A percentile compares a stretch with the other conserved stretches of the same genome.
Conservation (phyloP, 2,329 filamentous ascomycete genomes). For the Mycosphaerella sp. region DNA sequence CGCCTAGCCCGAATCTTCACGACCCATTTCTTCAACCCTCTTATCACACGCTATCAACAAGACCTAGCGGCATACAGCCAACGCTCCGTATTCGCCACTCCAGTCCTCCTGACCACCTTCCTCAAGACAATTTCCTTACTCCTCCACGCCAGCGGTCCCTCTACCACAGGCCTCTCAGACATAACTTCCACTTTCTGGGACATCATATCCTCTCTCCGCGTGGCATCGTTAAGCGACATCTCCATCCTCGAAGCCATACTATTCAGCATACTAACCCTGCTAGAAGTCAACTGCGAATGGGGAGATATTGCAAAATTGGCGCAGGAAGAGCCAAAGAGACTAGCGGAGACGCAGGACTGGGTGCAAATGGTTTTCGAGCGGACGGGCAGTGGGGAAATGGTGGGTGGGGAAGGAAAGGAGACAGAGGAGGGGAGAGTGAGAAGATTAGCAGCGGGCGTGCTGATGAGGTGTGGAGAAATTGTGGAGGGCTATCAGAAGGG, state of each 20-base stretch:
- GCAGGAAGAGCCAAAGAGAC: slow-evolving; percentile 64
- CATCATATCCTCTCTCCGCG: slow-evolving; percentile 67
- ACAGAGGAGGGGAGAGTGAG: slow-evolving; percentile 74
- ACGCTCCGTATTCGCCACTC: slow-evolving; percentile 57
- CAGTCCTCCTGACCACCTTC: slow-evolving; percentile 70
- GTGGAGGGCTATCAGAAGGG: slow-evolving; percentile 74
- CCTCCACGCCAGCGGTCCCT: slow-evolving; percentile 75
- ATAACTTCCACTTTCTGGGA: slow-evolving; percentile 82
- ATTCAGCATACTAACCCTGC: slow-evolving; percentile 68
- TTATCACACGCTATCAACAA: slow-evolving; percentile 61
- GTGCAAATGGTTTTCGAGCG: slow-evolving; percentile 66
- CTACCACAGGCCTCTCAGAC: slow-evolving; percentile 66
- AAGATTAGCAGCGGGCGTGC: slow-evolving; percentile 67
- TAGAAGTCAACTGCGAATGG: slow-evolving; percentile 65
- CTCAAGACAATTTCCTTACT: slow-evolving; percentile 80
- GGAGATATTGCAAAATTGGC: slow-evolving; percentile 64
- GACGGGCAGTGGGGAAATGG: slow-evolving; percentile 29
- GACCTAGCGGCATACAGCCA: slow-evolving; percentile 32
- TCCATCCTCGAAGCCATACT: slow-evolving; percentile 68
- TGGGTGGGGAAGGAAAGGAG: slow-evolving; percentile 44
- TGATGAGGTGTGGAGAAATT: slow-evolving; percentile 73
- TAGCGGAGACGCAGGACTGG: slow-evolving; percentile 87
- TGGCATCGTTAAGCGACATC: slow-evolving; percentile 38
- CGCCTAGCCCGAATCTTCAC: slow-evolving; percentile 70
- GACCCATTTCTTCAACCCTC: slow-evolving; percentile 75